Conservation (phyloP, 2,329 filamentous ascomycete species). For the Biscogniauxia mediterranea region DNA sequence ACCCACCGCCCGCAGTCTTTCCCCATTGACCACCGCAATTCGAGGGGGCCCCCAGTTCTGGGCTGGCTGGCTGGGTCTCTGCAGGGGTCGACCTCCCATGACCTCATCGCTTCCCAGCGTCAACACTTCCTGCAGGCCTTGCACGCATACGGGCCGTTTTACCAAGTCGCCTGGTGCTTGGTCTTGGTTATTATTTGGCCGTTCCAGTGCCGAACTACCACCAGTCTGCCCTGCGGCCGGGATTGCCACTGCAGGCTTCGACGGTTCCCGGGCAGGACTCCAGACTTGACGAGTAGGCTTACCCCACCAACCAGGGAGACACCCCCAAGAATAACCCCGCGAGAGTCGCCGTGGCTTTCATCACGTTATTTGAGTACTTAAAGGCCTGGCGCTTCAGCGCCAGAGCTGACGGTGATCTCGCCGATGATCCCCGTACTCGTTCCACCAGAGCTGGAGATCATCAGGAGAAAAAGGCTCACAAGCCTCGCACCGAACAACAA, state of each 20-base stretch:
- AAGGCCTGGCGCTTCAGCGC: slow-evolving; percentile 31
- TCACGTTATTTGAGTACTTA: slow-evolving; percentile 20
- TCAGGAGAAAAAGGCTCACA: slow-evolving; percentile 4
- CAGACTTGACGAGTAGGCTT: slow-evolving; percentile 7
- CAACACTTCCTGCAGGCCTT: too few species aligned
- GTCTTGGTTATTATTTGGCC: slow-evolving; percentile 1
- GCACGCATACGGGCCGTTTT: slow-evolving; percentile 8
- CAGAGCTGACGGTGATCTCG: slow-evolving; percentile 28
- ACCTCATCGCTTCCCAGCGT: slow-evolving; percentile 21
- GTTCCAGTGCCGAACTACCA: slow-evolving; percentile 21
- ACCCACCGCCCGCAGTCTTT: slow-evolving; percentile 1
- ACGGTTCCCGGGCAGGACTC: slow-evolving; percentile 9
- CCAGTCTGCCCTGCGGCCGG: slow-evolving; percentile 8
- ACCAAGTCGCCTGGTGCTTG: slow-evolving; percentile 14
- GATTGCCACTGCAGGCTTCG: slow-evolving; percentile 7
- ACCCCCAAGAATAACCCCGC: slow-evolving; percentile 34
- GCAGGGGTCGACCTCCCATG: slow-evolving; percentile 21
- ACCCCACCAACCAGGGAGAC: slow-evolving; percentile 4
- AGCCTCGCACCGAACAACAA: slow-evolving; percentile 7
- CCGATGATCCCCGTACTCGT: slow-evolving; percentile 2
- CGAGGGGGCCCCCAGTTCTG: slow-evolving; percentile 8
- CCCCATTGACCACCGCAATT: neutral
- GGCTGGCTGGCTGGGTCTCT: slow-evolving; percentile 12
- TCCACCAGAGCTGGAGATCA: neutral
- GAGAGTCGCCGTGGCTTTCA: slow-evolving; percentile 32